Conservation (phyloP, 352 stramenopile species). For the Globisporangium ultimum region DNA sequence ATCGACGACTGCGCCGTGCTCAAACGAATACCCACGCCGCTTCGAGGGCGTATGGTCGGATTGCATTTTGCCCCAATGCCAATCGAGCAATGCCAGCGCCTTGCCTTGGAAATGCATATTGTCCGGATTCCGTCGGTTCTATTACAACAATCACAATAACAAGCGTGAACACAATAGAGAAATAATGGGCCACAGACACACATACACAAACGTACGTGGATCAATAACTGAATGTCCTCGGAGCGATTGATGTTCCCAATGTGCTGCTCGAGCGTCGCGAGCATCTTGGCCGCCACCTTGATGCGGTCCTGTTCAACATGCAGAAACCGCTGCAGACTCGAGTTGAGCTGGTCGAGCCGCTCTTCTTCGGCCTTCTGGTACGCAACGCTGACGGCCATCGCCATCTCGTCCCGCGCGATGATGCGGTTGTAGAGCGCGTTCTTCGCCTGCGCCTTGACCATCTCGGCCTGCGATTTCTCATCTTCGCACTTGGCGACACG, state of each 20-base stretch:
- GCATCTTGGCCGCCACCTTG: slow-evolving; percentile 56
- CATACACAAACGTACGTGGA: slow-evolving; percentile 33
- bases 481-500: slow-evolving; percentile 61
- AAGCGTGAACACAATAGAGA: background rate
- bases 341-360: slow-evolving; percentile 68
- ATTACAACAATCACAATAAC: background rate
- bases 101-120: slow-evolving; percentile 89
- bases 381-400: slow-evolving; percentile 85
- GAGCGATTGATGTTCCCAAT: slow-evolving; percentile 59
- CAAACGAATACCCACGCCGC: slow-evolving; percentile 11
- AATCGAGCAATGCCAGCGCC: slow-evolving; percentile 79
- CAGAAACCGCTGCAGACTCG: slow-evolving; percentile 65
- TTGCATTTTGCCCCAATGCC: slow-evolving; percentile 72
- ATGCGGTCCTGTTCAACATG: slow-evolving; percentile 77
- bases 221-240: slow-evolving; percentile 82
- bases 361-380: slow-evolving; percentile 87
- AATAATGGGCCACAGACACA: background rate
- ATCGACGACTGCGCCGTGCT: slow-evolving; percentile 6
- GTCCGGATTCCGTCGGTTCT: slow-evolving; percentile 77
- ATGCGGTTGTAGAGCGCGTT: slow-evolving; percentile 79
- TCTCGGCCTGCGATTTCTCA: slow-evolving; percentile 52
- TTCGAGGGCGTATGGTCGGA: slow-evolving; percentile 18
- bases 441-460: slow-evolving; percentile 61
- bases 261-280: slow-evolving; percentile 53
- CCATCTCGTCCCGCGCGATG: slow-evolving; percentile 83